Conservation (phyloP, 2,329 filamentous ascomycete genomes). For the Penicillium sp. region DNA sequence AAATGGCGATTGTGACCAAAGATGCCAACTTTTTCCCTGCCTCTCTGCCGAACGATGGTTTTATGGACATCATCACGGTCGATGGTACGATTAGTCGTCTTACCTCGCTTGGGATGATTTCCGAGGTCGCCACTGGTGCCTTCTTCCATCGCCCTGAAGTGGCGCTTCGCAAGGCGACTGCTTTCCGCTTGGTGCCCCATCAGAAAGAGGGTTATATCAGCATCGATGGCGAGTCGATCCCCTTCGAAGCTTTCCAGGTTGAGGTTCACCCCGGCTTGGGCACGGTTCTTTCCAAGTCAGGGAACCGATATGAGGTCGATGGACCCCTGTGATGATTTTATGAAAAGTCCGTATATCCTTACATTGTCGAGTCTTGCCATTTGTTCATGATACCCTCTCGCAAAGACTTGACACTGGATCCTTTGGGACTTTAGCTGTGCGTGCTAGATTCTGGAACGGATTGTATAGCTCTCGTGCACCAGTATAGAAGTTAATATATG, state of each 20-base stretch:
- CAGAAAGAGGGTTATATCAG: constrained; percentile 80
- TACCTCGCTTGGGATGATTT: constrained; percentile 68
- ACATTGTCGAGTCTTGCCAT: constrained; percentile 18
- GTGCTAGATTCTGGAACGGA: constrained; percentile 1
- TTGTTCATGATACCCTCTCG: constrained; percentile 35
- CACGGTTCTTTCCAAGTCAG: constrained; percentile 77
- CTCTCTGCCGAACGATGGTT: constrained; percentile 77
- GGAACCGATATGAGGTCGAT: constrained; percentile 66
- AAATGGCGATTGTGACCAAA: constrained; percentile 90
- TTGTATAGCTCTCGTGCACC: not conserved
- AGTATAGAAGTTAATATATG: constrained; percentile 16
- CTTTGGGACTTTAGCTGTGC: not conserved
- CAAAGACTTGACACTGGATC: not conserved
- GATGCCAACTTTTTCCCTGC: constrained; percentile 82
- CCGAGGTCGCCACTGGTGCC: constrained; percentile 68
- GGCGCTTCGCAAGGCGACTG: constrained; percentile 80
- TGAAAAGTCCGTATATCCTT: not conserved
- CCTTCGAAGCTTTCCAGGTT: constrained; percentile 87
- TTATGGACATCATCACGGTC: constrained; percentile 80
- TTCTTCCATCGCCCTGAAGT: constrained; percentile 81
- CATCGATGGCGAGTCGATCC: constrained; percentile 86
- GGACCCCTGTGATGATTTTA: constrained; percentile 30
- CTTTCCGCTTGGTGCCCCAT: constrained; percentile 79
- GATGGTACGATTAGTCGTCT: constrained; percentile 70
- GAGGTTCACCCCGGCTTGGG: constrained; percentile 83